Evolutionary conservation across 1,284 basidiomycete species (phyloP), one percentile per base, ranked within the genome.

Genomic region (Ceratobasidium sp.): DNA sequence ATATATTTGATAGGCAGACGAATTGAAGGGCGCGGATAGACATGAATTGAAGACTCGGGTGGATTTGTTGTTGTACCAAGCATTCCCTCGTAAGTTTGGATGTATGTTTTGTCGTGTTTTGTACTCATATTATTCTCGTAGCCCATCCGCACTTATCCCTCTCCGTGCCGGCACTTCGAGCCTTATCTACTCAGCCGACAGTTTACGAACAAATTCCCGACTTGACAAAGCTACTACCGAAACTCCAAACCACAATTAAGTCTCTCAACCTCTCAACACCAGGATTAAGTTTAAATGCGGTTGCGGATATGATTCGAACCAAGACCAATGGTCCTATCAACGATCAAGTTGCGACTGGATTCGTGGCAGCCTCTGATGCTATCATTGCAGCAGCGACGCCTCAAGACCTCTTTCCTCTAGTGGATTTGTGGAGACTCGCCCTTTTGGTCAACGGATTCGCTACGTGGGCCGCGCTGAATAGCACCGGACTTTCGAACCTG

Each of bases 351-450:
- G 33, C 48, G 11, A 15, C 29, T 2, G 29, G 17, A 4, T 73
- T 73, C 22, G 22, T 27, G 22, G 54, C 74, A 36, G 83, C 85
- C 0, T 91, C 91, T 0, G 79, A 78, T 1, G 79, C 81, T 0
- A 82, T 95, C 0, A 79, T 84, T 0, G 75, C 79, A 5, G 82
- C 83, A 0, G 87, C 96, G 0, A 85, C 89, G 1, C 78, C 87
- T 0, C 86, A 87, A 14, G 85, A 90, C 56, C 85, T 95, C 11
- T 97, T 96, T 83, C 95, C 95, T 0, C 81, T 96, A 1, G 87
- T 91, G 9, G 95, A 97, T 80, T 85, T 96, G 75, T 96, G 93
- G 93, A 87, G 95, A 0, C 85, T 97, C 0, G 92, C 90, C 0
- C 81, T 94, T 8, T 86, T 95, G 33, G 89, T 94, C 80, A 84